Evolutionary conservation across 192 early-diverging fungal species (phyloP), one percentile per base, ranked within the genome.

Genomic region (Linnemannia exigua): DNA sequence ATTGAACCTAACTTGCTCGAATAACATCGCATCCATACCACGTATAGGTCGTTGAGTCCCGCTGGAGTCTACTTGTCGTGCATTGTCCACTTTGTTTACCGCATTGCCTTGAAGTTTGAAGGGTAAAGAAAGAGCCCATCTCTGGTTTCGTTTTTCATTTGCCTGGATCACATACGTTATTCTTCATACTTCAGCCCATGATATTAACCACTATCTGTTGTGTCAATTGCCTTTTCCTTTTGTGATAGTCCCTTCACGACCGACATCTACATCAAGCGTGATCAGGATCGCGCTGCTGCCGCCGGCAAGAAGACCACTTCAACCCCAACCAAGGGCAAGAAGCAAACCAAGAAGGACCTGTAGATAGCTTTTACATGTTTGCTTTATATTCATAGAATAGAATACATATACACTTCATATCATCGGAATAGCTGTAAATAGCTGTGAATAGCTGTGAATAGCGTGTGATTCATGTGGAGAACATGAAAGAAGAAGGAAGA

Each of bases 81-180:
- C 6, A 88, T 95, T 78, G 95, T 96, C 35, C 94, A 92, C 87
- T 79, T 96, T 35, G 91, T 95, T 66, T 98, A 98, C 87, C 78
- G 84, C 22, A 75, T 97, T 74, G 97, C 97, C 9, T 89, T 97
- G 72, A 82, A 81, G 72, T 96, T 88, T 77, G 97, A 98, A 87
- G 97, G 94, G 92, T 95, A 94, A n/a, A 81, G 79, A 85, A 12
- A 51, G 44, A 52, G 14, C 35, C 25, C 68, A 22, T 52, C 6
- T 66, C n/a, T 58, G 66, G 63, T 46, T 16, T 25, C 33, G 22
- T 19, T 12, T 22, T 50, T 58, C 0, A 73, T 33, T 12, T 71
- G 15, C 33, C 37, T 71, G 37, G 37, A 36, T 41, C 37, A 41
- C 17, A 41, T 19, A 6, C 38, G 22, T 31, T 63, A 58, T 33